Conservation (phyloP, 306 rosid genomes). For the Hylodesmum podocarpum region DNA sequence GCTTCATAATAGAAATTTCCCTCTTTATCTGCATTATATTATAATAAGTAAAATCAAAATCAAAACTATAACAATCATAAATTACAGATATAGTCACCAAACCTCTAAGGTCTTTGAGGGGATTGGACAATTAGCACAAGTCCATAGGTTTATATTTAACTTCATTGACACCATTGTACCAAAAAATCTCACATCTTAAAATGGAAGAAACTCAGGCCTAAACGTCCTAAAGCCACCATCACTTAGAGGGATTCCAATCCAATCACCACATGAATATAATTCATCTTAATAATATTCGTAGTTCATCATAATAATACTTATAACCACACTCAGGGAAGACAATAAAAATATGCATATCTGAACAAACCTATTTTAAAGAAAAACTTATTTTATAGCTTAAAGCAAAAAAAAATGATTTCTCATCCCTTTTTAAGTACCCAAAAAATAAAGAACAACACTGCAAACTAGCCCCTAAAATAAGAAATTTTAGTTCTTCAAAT, state of each 20-base stretch:
- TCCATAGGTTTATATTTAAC: neutral
- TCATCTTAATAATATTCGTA: slow-evolving; percentile 1
- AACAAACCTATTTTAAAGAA: neutral
- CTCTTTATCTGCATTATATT: slow-evolving; percentile 68
- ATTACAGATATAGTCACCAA: slow-evolving; percentile 8
- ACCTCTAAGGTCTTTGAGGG: neutral
- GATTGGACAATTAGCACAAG: neutral
- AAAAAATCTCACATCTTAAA: neutral
- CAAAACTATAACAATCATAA: neutral
- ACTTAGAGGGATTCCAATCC: slow-evolving; percentile 7
- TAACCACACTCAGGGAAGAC: neutral
- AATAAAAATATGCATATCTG: neutral
- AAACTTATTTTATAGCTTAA: neutral
- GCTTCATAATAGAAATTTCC: slow-evolving; percentile 92
- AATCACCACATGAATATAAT: too few species aligned
- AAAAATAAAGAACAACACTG: neutral
- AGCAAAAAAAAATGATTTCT: neutral
- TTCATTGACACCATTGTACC: neutral
- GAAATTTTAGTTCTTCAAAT: neutral
- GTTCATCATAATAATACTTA: neutral
- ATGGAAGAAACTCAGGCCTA: neutral
- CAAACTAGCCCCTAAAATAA: neutral
- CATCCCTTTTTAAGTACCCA: neutral
- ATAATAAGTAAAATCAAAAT: neutral
- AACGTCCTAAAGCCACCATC: neutral